Conservation (phyloP, 23 red algal species). For the Gracilaria domingensis region DNA sequence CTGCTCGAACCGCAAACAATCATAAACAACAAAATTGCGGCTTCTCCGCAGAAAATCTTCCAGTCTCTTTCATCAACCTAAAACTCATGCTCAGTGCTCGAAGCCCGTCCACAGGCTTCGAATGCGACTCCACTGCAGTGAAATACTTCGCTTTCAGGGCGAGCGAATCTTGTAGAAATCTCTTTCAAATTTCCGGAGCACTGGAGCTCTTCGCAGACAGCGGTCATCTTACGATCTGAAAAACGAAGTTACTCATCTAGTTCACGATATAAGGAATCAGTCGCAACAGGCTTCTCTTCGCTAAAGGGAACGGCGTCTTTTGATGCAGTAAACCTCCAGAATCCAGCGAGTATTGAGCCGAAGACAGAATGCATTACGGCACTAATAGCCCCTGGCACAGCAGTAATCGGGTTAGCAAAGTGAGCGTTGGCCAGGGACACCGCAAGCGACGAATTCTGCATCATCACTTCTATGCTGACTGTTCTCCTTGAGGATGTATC, state of each 20-base stretch:
- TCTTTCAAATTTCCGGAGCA: not conserved
- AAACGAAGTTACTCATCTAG: not conserved
- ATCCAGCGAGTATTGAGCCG: slow-evolving; percentile 81
- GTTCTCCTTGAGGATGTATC: slow-evolving; percentile 54
- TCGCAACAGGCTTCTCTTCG: not conserved
- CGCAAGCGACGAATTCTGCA: slow-evolving; percentile 95
- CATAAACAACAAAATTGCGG: not conserved
- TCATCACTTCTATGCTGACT: slow-evolving; percentile 93
- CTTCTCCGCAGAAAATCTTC: not conserved
- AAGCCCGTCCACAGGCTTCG: not conserved
- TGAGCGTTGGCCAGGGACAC: slow-evolving; percentile 88
- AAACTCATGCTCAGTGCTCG: not conserved
- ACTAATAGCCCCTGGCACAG: slow-evolving; percentile 88
- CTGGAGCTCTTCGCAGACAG: not conserved
- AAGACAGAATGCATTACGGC: slow-evolving; percentile 92
- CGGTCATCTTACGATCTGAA: not conserved
- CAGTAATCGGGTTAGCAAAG: slow-evolving; percentile 77
- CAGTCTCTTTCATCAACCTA: not conserved
- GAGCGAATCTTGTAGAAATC: not conserved
- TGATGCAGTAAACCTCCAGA: slow-evolving; percentile 68
- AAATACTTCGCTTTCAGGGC: too few relatives aligned
- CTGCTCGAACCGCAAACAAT: not conserved
- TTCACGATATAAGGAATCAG: slow-evolving; percentile 19
- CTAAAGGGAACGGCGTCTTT: not conserved
- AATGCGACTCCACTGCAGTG: not conserved